Evolutionary conservation across 2,329 filamentous ascomycete species (phyloP), one percentile per base, ranked within the genome.

Genomic region (Whalleya microplaca): DNA sequence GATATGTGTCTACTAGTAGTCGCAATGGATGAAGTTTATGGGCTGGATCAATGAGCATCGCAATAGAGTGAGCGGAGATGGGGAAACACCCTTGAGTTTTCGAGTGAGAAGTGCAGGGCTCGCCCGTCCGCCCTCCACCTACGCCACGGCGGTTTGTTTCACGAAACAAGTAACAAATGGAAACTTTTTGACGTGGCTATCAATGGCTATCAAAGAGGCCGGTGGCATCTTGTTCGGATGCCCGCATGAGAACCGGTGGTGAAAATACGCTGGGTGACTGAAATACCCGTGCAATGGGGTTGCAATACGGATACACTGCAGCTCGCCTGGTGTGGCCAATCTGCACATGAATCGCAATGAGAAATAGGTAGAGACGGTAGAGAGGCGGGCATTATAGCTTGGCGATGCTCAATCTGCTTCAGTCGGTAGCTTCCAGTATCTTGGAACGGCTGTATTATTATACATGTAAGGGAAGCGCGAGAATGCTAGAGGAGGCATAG

Each of bases 201-300:
- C 51, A 27, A n/a, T n/a, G n/a, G n/a, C n/a, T n/a, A n/a, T n/a
- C n/a, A 62, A 58, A 53, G 50, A 61, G 51, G 54, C 55, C 52
- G 56, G 61, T 61, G 59, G 59, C 54, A 63, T 56, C 47, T 21
- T 56, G 47, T n/a, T 54, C 61, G 61, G 61, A 54, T 61, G 54
- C 58, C 53, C 59, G 61, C 61, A 64, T 64, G 55, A 59, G 52
- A 51, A 57, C 50, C 54, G 59, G 50, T 43, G 47, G 41, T 59
- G 56, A 56, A 56, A 47, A 56, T 50, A 53, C 23, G 42, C 49
- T 56, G 48, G 43, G 52, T 62, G 23, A 56, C 55, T 54, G 60
- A 59, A 56, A 51, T 62, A 62, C 55, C 62, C 53, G 53, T 51
- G 57, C 55, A 64, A 59, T 61, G 56, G 54, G 53, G 49, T 54